Conservation (phyloP, 2,329 filamentous ascomycete species). For the Exutisphaerella laricina region DNA sequence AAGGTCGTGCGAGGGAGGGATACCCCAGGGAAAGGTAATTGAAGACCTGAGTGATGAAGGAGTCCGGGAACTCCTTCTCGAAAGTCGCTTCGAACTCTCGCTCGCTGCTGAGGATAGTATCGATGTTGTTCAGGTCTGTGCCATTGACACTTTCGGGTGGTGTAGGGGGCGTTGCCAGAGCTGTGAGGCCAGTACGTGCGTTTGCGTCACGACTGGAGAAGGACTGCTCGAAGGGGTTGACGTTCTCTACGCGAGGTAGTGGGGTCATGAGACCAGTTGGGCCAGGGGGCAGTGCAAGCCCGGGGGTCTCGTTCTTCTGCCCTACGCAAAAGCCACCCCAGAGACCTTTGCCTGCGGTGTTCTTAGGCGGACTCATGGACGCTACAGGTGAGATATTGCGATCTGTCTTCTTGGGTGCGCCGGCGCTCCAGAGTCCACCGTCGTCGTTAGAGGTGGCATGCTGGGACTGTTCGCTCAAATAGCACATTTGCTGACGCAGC, state of each 20-base stretch:
- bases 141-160: conserved; percentile 22
- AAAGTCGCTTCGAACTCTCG: conserved; percentile 40
- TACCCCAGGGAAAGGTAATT: conserved; percentile 94
- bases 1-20: conserved; percentile 74
- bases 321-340: conserved; percentile 68
- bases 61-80: conserved; percentile 67
- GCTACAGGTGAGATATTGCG: conserved; percentile 7
- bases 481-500: conserved; percentile 45
- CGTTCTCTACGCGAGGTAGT: conserved; percentile 25
- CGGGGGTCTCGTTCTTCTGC: conserved; percentile 32
- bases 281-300: conserved; percentile 36
- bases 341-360: conserved; percentile 47
- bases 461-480: conserved; percentile 42
- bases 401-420: conserved; percentile 12
- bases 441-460: conserved; percentile 43
- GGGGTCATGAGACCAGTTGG: conserved; percentile 50
- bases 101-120: conserved; percentile 40
- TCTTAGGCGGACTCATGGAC: conserved; percentile 17
- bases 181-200: conserved; percentile 21
- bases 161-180: conserved; percentile 21
- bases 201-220: conserved; percentile 21
- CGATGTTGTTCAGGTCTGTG: conserved; percentile 29
- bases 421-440: conserved; percentile 54
- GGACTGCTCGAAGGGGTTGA: conserved; percentile 39
- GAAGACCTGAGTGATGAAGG: conserved; percentile 91